Base-by-base conservation (phyloP, 108 stramenopile genomes). In the Seminavis robusta region DNA sequence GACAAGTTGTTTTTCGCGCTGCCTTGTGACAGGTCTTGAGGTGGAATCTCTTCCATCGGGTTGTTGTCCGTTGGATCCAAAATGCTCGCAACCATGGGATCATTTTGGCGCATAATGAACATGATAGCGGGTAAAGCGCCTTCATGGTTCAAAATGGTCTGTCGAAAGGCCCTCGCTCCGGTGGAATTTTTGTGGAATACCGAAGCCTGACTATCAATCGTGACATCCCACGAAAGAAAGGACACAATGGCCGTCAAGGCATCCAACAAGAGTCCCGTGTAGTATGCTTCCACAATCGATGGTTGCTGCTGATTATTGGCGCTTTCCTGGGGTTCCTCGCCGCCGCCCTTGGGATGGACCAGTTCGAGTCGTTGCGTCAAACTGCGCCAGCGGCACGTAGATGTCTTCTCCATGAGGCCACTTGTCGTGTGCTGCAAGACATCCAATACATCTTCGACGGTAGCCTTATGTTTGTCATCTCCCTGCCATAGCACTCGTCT, bases 161-260 rank as follows among this genome's bases (percentile, higher is more conserved):
- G 26, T 34, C 74, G 60, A 41, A 72, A 41, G 31, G 67, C 63
- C 20, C 62, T 43, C 3, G 79, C 72, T 28, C 40, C 15, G 2
- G 32, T 49, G 7, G 65, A 36, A 11, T 50, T 59, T 50, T 34
- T 59, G 25, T 49, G 39, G 28, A 58, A 64, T 16, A 66, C 36
- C 27, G 67, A 71, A 37, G 47, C 57, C n/a, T 42, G 52, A 28
- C 58, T 30, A 21, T 58, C 60, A 1, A 64, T 33, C 24, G 79
- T 77, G 41, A 83, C 82, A 60, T 80, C 80, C 41, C 61, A 55
- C 17, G 80, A 76, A 8, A 88, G 26, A 33, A 62, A 76, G 45
- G 70, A 62, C 11, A 67, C 51, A 15, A 82, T 52, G 33, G 68
- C 51, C 15, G 77, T 57, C 62, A 83, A 57, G n/a, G 73, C 73